These are phyloP conservation scores for Lentinula boryana DNA, from an alignment of 768 basidiomycete species.

Conservation along the genomic window DNA sequence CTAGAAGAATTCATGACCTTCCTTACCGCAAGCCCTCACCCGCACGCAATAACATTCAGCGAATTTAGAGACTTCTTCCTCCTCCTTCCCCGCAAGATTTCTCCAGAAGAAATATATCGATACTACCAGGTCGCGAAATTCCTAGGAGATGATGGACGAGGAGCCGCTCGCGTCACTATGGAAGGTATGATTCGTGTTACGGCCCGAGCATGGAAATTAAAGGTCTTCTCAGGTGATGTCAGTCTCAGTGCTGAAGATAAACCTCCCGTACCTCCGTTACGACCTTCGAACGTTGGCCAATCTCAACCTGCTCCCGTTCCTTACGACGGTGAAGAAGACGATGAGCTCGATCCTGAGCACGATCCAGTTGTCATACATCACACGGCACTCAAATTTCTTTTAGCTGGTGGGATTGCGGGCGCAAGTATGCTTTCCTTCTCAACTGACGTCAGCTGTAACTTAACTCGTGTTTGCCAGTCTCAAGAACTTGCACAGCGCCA, in stretches of 20 bases:
- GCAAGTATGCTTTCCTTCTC: slow-evolving; percentile 53
- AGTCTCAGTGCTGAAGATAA: slow-evolving; percentile 74
- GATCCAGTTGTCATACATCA: slow-evolving; percentile 55
- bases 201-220: background rate
- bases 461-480: slow-evolving; percentile 49
- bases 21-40: slow-evolving; percentile 66
- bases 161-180: slow-evolving; percentile 79
- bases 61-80: slow-evolving; percentile 91
- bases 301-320: slow-evolving; percentile 8
- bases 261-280: slow-evolving; percentile 28
- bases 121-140: slow-evolving; percentile 70
- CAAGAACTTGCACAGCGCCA: slow-evolving; percentile 93
- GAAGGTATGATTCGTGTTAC: slow-evolving; percentile 58
- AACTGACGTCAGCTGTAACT: background rate
- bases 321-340: slow-evolving; percentile 28
- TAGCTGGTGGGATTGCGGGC: slow-evolving; percentile 93
- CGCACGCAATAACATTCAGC: slow-evolving; percentile 65
- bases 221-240: slow-evolving; percentile 55
- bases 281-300: background rate
- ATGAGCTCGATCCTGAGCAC: slow-evolving; percentile 51
- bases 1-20: slow-evolving; percentile 76
- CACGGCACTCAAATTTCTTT: slow-evolving; percentile 81
- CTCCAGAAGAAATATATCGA: slow-evolving; percentile 78
- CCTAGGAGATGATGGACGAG: slow-evolving; percentile 70
- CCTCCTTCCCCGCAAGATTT: slow-evolving; percentile 75